Percentiles rank a stretch among this genome's conserved stretches.
phyloP scores from a whole-genome alignment of 352 stramenopile genomes.

The Globisporangium takayamanum region DNA sequence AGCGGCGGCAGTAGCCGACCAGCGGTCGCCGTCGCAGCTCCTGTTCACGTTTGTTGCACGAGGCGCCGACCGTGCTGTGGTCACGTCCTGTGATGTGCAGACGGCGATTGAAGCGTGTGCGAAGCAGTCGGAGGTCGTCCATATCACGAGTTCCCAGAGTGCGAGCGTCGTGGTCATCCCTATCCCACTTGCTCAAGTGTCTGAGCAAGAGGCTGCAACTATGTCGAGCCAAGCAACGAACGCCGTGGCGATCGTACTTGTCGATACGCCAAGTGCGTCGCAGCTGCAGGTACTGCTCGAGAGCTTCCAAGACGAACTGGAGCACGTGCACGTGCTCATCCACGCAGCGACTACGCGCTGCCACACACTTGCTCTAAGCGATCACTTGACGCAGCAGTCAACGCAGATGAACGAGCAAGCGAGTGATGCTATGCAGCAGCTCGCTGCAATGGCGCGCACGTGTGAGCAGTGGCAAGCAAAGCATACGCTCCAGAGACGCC shows the following conservation, averaged over 20 bases:
- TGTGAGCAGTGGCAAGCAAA: constrained; percentile 1
- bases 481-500: neutral
- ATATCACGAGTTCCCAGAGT: neutral
- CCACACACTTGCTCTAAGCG: constrained; percentile 1
- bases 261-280: too few relatives aligned
- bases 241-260: neutral
- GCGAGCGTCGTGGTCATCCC: neutral
- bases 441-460: neutral
- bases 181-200: neutral
- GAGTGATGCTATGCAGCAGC: neutral
- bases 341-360: constrained; percentile 2
- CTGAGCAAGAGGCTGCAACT: too few relatives aligned
- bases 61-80: neutral
- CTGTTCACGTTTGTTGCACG: too few relatives aligned
- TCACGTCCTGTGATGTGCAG: neutral
- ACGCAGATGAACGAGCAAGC: constrained; percentile 2
- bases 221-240: neutral
- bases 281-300: neutral
- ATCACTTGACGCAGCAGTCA: constrained; percentile 3
- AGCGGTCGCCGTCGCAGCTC: too few relatives aligned
- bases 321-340: constrained; percentile 3
- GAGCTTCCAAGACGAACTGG: neutral
- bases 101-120: neutral
- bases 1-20: too few relatives aligned
- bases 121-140: neutral